Evolutionary conservation across 2,329 filamentous ascomycete genomes (phyloP).

Genomic region (Penicillium hordei): DNA sequence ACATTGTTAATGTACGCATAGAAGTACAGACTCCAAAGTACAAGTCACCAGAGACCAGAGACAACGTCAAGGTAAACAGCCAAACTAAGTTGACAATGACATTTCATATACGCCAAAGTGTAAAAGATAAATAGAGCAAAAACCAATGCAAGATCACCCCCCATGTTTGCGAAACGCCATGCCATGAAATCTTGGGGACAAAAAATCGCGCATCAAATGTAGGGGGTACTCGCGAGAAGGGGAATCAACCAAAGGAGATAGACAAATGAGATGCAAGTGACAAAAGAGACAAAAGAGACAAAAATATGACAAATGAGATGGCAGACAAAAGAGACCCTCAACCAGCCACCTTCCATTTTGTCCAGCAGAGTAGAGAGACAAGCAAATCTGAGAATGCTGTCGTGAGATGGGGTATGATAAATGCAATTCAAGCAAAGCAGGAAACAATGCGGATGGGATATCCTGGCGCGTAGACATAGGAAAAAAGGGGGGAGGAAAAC

Average conservation of each 20-base stretch:
- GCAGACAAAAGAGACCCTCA: slow-evolving; percentile 7
- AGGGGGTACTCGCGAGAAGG: slow-evolving; percentile 27
- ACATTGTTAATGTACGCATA: neutral
- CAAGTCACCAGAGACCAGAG: neutral
- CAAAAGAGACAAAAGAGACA: neutral
- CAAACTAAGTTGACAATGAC: neutral
- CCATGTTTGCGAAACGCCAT: slow-evolving; percentile 22
- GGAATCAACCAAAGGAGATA: slow-evolving; percentile 1
- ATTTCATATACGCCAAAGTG: neutral
- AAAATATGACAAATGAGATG: neutral
- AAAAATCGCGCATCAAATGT: slow-evolving; percentile 17
- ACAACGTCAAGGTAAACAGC: neutral
- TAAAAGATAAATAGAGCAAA: slow-evolving; percentile 1
- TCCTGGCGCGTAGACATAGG: neutral
- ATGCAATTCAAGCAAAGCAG: neutral
- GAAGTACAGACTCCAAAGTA: neutral
- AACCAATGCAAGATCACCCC: slow-evolving; percentile 13
- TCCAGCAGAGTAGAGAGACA: neutral
- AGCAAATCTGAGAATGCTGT: neutral
- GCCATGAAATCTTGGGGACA: slow-evolving; percentile 19
- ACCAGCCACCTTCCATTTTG: neutral
- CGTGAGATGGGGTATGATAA: neutral
- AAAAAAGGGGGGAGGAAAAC: neutral
- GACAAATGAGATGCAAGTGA: slow-evolving; percentile 2
- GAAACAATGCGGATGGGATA: slow-evolving; percentile 8